Conservation (phyloP, 2,329 filamentous ascomycete species). For the Aspergillus pseudonomiae region DNA sequence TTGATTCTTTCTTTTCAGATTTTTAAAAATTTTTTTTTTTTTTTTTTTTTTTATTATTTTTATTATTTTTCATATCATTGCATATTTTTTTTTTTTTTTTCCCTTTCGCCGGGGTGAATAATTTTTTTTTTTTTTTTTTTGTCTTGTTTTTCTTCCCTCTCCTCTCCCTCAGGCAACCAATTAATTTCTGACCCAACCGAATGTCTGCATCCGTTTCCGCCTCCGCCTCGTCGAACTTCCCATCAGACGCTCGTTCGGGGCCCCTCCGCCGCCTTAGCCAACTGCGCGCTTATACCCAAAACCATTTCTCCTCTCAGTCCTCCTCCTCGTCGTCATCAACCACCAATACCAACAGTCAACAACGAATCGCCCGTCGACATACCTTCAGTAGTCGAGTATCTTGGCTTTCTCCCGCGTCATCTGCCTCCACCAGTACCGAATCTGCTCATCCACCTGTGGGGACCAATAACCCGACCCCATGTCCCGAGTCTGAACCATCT, state of each 20-base stretch:
- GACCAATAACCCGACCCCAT: constrained; percentile 28
- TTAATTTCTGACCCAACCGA: background rate
- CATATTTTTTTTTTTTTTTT: background rate
- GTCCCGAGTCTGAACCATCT: constrained; percentile 33
- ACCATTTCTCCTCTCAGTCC: constrained; percentile 28
- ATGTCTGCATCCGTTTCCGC: constrained; percentile 42
- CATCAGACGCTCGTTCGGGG: constrained; percentile 38
- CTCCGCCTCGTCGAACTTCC: constrained; percentile 34
- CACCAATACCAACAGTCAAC: constrained; percentile 26
- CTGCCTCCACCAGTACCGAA: constrained; percentile 26
- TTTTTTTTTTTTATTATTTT: too few species aligned
- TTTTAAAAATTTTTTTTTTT: too few species aligned
- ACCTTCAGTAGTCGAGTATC: constrained; percentile 41
- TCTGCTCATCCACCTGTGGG: constrained; percentile 27
- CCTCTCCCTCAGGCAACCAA: constrained; percentile 1
- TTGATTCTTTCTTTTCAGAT: too few species aligned
- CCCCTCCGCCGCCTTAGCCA: constrained; percentile 45
- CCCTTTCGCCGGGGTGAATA: background rate
- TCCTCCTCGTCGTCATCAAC: constrained; percentile 26
- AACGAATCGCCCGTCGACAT: constrained; percentile 36
- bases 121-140: background rate
- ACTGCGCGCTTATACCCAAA: constrained; percentile 43
- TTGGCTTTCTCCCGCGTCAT: constrained; percentile 36
- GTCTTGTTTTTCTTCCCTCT: background rate
- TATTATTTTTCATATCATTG: too few species aligned